Base-by-base conservation (phyloP, 139 green algal species). In the Zygnema cylindricum region DNA sequence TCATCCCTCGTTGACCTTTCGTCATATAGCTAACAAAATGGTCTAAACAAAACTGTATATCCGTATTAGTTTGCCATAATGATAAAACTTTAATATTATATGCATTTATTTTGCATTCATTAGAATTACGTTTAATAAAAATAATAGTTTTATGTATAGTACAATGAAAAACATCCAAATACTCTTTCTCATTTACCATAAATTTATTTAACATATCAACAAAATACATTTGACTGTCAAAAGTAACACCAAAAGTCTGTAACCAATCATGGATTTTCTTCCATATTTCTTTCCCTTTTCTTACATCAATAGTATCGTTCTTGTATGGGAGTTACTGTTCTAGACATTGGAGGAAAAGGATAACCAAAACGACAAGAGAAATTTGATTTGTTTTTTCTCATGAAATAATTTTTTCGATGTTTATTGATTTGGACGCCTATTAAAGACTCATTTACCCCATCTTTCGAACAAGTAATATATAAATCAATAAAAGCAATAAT, bases 11-110 rank as follows among this genome's bases (percentile, higher is more conserved):
- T 0, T 54, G 41, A 7, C 0, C 43, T 82, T 82, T 82, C 0
- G 30, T 40, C 76, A 82, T 82, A 82, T 82, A 82, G 35, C 32
- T 32, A 33, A 21, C 30, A 35, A 82, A 69, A 82, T 82, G 76
- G 0, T 82, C 3, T 43, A 82, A 69, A 0, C 76, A 82, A 33
- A 82, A 69, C 0, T 82, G 76, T 69, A 82, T 82, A 1, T 82
- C 76, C 76, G 63, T 82, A 0, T 82, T 82, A 1, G 41, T 33
- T 82, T 30, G n/a, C 76, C 76, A 82, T 35, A 82, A 43, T 2
- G 30, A 35, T 0, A 82, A 3, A 1, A 82, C 63, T 82, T 35
- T 69, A 69, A 33, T 35, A 54, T 82, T 82, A 11, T 69, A 82
- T 0, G 55, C 63, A 54, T 82, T 82, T 0, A 82, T 54, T 2